Base-by-base conservation (phyloP, 495 filamentous ascomycete genomes). In the Lophiotrema nucula region DNA sequence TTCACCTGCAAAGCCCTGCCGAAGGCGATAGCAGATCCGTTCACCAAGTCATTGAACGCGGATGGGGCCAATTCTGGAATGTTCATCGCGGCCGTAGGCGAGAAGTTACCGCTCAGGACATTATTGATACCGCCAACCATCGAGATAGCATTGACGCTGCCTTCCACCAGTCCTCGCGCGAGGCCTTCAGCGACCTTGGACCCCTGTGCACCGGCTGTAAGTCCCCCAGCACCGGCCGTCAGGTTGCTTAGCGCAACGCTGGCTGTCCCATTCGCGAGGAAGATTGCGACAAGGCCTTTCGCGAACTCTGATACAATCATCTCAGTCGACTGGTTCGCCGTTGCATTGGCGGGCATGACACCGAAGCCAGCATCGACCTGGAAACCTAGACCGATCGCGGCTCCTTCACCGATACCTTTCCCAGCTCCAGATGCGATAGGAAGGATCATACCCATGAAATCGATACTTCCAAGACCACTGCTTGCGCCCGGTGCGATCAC, bases 81-180 rank as follows among this genome's bases (percentile, higher is more conserved):
- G 23, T 47, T 57, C 44, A 42, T 57, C n/a, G 53, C 44, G 21
- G 35, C 15, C 1, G 39, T 22, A 2, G 22, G 1, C 1, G 53
- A 57, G 35, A 57, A 57, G 22, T 57, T 42, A 2, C 53, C 53
- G 16, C 28, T 42, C 22, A 57, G 28, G 15, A 57, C 31, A 23
- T 49, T 57, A 16, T 57, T 18, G 15, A 57, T 28, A 11, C 53
- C 53, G 10, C 53, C 53, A 2, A 23, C 53, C 15, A 19, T 19
- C 2, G 53, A 39, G 5, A 57, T 19, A 4, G 44, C 53, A 13
- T 42, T 41, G 16, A 57, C 35, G 23, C 44, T 31, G 4, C 53
- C 53, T 49, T 57, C 53, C 1, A 57, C 45, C 28, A 57, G 31
- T 13, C 53, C 53, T 37, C 53, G 28, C 1, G 53, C 53, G 23